These are phyloP conservation scores for Ogataea pilisensis DNA, from an alignment of 805 yeast species.

Conservation along the genomic window DNA sequence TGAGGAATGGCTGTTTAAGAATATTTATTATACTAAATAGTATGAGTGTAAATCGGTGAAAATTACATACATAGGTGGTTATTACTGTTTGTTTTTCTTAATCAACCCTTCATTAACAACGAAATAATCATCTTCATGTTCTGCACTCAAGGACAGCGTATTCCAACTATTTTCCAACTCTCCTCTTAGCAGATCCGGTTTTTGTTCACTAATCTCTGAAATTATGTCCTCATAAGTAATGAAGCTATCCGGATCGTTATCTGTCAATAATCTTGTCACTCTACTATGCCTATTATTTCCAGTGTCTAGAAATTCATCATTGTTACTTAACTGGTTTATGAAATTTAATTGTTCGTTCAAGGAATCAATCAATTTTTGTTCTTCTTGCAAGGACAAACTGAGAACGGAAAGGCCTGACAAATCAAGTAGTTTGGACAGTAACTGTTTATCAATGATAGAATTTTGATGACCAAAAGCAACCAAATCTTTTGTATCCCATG, in stretches of 20 bases:
- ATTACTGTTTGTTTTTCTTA: slow-evolving; percentile 31
- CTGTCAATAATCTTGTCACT: slow-evolving; percentile 28
- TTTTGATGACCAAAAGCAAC: slow-evolving; percentile 10
- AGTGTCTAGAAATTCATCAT: slow-evolving; percentile 6
- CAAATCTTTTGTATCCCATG: slow-evolving; percentile 28
- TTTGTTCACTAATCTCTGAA: slow-evolving; percentile 17
- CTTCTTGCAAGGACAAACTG: slow-evolving; percentile 24
- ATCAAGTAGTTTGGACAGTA: slow-evolving; percentile 34
- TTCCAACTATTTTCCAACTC: slow-evolving; percentile 42
- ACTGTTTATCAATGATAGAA: slow-evolving; percentile 10
- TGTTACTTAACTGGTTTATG: slow-evolving; percentile 39
- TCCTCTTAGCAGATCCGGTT: slow-evolving; percentile 33
- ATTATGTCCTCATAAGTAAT: slow-evolving; percentile 32
- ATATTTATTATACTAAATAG: too few relatives aligned
- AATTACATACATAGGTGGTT: background rate
- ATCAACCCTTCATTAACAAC: slow-evolving; percentile 44
- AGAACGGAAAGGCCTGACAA: slow-evolving; percentile 45
- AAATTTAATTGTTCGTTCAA: slow-evolving; percentile 48
- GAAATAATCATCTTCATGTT: slow-evolving; percentile 36
- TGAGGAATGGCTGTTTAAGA: too few relatives aligned
- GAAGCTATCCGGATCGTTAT: slow-evolving; percentile 14
- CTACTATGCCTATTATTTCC: slow-evolving; percentile 4
- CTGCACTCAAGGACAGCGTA: slow-evolving; percentile 32
- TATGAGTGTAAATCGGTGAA: too few relatives aligned
- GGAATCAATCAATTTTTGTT: slow-evolving; percentile 29